These are phyloP conservation scores for Cercis canadensis DNA, from an alignment of 306 rosid genomes.

Conservation along the genomic window DNA sequence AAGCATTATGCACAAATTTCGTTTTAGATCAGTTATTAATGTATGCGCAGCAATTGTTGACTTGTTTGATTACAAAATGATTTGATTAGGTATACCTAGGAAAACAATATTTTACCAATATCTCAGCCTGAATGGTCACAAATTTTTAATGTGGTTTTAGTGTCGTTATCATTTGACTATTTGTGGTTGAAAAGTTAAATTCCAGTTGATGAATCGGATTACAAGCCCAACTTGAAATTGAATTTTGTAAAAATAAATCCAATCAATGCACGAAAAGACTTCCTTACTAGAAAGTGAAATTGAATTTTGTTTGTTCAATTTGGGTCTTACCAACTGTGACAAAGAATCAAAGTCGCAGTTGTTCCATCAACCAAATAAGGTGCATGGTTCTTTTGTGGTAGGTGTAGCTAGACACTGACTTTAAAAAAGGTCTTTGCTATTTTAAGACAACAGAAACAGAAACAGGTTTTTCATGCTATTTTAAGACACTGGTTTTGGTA, in stretches of 20 bases:
- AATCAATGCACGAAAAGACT: constrained; percentile 7
- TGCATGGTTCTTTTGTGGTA: constrained; percentile 20
- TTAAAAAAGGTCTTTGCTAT: constrained; percentile 14
- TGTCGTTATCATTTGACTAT: constrained; percentile 39
- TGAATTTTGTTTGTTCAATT: constrained; percentile 20
- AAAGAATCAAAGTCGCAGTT: constrained; percentile 23
- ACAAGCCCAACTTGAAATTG: background rate
- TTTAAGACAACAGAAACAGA: background rate
- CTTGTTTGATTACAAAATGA: constrained; percentile 1
- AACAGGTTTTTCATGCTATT: background rate
- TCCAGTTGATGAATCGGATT: constrained; percentile 34
- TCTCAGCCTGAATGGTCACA: constrained; percentile 16
- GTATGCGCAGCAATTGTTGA: constrained; percentile 23
- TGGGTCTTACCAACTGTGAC: constrained; percentile 32
- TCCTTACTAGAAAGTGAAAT: constrained; percentile 2
- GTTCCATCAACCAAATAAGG: constrained; percentile 34
- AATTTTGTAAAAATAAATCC: background rate
- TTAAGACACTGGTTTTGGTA: background rate
- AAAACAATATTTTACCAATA: constrained; percentile 45
- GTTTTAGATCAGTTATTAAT: constrained; percentile 10
- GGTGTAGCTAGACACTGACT: constrained; percentile 34
- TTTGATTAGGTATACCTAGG: constrained; percentile 31
- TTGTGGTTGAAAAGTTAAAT: constrained; percentile 32
- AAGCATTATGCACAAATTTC: background rate
- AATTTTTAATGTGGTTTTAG: constrained; percentile 30